Evolutionary conservation across 106 monocot species (phyloP).

Genomic region (Dendrobium chrysotoxum): DNA sequence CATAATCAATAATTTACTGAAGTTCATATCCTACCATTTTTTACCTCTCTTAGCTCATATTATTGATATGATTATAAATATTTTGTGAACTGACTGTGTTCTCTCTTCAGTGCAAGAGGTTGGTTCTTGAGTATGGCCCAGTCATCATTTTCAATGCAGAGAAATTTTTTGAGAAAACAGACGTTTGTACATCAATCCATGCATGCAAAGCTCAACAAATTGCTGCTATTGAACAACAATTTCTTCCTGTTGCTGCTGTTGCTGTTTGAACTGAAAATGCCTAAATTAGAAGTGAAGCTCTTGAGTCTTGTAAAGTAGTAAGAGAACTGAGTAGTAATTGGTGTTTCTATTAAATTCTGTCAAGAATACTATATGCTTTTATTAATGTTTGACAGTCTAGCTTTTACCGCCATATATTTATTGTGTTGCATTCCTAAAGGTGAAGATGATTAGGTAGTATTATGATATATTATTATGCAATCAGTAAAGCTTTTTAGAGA

Average conservation of each 20-base stretch:
- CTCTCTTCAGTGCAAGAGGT: conserved; percentile 49
- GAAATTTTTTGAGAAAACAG: conserved; percentile 51
- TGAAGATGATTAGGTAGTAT: no score
- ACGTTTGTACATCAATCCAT: conserved; percentile 39
- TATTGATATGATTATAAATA: background rate
- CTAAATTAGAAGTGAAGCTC: background rate
- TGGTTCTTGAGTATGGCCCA: conserved; percentile 47
- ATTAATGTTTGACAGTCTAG: no score
- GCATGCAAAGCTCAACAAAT: conserved; percentile 29
- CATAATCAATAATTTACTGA: no score
- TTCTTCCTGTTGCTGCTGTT: conserved; percentile 6
- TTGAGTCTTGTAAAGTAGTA: no score
- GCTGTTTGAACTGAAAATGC: background rate
- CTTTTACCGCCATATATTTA: no score
- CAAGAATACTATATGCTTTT: background rate
- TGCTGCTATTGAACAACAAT: conserved; percentile 1
- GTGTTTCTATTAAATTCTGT: background rate
- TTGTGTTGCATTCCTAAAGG: no score
- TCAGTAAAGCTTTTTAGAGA: no score
- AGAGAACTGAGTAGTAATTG: background rate
- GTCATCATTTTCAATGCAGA: conserved; percentile 30
- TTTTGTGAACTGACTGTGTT: background rate
- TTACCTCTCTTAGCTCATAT: background rate
- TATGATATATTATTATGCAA: no score
- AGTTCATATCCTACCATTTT: background rate